Conservation (phyloP, 768 basidiomycete genomes). For the Punctularia strigosozonata region DNA sequence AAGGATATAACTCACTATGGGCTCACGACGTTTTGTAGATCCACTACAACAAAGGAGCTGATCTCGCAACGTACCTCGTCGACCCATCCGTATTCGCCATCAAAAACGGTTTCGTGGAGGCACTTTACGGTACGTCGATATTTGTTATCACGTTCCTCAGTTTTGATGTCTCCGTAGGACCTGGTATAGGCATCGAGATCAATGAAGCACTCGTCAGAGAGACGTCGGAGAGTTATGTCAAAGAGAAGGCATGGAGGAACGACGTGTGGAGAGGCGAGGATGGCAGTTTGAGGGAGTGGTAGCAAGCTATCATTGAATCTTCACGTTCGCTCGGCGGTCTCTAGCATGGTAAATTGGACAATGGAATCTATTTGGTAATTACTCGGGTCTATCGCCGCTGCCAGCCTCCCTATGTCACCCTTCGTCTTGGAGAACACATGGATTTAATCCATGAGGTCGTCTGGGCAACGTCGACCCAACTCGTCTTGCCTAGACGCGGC, state of each 20-base stretch:
- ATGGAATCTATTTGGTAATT: no score
- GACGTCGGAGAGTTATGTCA: conserved; percentile 22
- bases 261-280: conserved; percentile 45
- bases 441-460: no score
- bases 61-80: conserved; percentile 48
- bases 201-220: conserved; percentile 43
- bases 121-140: conserved; percentile 24
- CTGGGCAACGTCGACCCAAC: no score
- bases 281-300: conserved; percentile 46
- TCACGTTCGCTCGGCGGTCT: no score
- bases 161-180: conserved; percentile 20
- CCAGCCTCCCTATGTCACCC: no score
- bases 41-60: conserved; percentile 51
- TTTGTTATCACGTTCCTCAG: not conserved
- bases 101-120: conserved; percentile 35
- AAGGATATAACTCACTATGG: not conserved
- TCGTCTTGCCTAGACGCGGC: no score
- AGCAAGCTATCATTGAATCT: no score
- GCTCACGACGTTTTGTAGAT: conserved; percentile 24
- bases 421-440: no score
- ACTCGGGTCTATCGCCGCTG: no score
- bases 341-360: no score
- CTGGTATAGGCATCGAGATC: conserved; percentile 51
- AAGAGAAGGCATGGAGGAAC: conserved; percentile 38
- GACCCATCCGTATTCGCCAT: conserved; percentile 42